Percentiles rank a stretch among this genome's conserved stretches.
Evolutionary conservation across 2,329 filamentous ascomycete genomes (phyloP).

Genomic region (Myrmaecium sp.): DNA sequence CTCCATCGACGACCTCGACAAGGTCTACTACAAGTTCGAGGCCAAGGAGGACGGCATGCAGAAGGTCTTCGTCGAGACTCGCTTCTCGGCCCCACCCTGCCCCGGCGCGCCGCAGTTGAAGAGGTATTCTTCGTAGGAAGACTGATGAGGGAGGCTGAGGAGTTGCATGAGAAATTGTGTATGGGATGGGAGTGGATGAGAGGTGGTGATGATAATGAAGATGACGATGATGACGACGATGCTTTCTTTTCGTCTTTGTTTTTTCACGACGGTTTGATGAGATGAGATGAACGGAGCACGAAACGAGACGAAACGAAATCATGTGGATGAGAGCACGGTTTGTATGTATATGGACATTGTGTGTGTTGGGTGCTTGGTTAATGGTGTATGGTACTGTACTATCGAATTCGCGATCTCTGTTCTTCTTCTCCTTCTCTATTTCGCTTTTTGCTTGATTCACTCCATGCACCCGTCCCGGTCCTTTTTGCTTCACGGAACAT

Average conservation of each 20-base stretch:
- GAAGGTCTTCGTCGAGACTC: conserved; percentile 56
- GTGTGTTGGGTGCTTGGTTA: too few species aligned
- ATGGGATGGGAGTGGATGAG: neutral
- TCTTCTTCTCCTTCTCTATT: too few species aligned
- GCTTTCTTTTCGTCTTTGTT: neutral
- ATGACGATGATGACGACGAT: neutral
- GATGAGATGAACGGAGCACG: too few species aligned
- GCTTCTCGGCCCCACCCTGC: conserved; percentile 35
- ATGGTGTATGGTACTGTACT: too few species aligned
- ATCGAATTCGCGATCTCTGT: too few species aligned
- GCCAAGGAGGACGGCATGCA: conserved; percentile 60
- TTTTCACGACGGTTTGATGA: too few species aligned
- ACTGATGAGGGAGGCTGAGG: neutral
- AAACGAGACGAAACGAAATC: too few species aligned
- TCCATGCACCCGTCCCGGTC: too few species aligned
- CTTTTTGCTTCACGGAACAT: too few species aligned
- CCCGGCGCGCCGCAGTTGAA: conserved; percentile 35
- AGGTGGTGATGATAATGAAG: neutral
- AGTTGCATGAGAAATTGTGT: neutral
- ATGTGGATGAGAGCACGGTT: too few species aligned
- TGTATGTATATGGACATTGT: too few species aligned
- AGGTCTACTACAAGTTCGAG: conserved; percentile 45
- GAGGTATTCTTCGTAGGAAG: conserved; percentile 14
- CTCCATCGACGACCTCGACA: conserved; percentile 29
- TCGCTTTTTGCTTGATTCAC: too few species aligned